phyloP scores from a whole-genome alignment of 306 rosid genomes.

The Sindora glabra region DNA sequence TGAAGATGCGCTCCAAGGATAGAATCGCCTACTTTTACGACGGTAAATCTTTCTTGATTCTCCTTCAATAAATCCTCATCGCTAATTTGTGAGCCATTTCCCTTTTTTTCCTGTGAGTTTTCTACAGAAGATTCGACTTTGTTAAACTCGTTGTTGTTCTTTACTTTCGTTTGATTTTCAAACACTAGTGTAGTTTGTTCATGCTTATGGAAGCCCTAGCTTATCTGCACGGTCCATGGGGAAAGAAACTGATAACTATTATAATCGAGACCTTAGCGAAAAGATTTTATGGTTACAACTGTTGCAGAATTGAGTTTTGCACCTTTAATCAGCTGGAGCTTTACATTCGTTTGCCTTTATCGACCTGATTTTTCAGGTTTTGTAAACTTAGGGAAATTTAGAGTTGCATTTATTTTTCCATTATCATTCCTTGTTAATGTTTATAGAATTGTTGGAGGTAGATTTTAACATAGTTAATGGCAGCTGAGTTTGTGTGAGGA shows the following conservation, averaged over 20 bases:
- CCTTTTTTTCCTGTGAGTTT: background rate
- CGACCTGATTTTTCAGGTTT: background rate
- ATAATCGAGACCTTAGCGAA: no score
- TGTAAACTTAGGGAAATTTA: background rate
- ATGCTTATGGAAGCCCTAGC: slow-evolving; percentile 26
- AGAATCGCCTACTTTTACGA: slow-evolving; percentile 89
- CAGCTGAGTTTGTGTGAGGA: no score
- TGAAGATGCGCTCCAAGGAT: slow-evolving; percentile 76
- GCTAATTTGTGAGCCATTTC: background rate
- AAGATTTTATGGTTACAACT: background rate
- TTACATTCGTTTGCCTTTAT: background rate
- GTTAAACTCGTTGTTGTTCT: background rate
- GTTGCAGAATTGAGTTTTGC: background rate
- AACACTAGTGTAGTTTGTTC: background rate
- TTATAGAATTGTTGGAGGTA: no score
- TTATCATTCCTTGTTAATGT: no score
- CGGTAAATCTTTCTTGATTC: slow-evolving; percentile 33
- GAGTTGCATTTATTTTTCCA: background rate
- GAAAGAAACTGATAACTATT: no score
- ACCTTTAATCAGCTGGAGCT: background rate
- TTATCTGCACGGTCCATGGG: background rate
- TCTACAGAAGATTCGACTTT: background rate
- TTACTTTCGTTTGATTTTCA: background rate
- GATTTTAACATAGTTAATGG: no score
- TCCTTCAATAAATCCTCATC: background rate